Base-by-base conservation (phyloP, 257 asterid genomes). In the Solanum verrucosum region DNA sequence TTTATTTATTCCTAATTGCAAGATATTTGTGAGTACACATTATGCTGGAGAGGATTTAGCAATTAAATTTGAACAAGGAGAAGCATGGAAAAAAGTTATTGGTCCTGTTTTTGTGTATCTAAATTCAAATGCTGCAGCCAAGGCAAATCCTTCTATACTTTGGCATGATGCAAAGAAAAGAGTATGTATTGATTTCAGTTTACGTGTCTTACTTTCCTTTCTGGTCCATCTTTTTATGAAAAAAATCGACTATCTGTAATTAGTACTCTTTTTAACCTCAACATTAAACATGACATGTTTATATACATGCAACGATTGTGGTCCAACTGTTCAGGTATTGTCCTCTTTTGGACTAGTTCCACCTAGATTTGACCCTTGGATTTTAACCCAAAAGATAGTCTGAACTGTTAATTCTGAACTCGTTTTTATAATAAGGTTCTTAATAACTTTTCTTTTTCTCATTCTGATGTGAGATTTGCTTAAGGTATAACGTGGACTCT, bases 11-110 rank as follows among this genome's bases (percentile, higher is more conserved):
- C 31, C 2, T 29, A 65, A 60, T 77, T 74, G 44, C 91, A 0
- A 95, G 98, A 88, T 93, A 94, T 94, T 95, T 89, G 31, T 88
- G 25, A 95, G 96, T 91, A 87, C 88, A 7, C 98, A 94, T 91
- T 95, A 95, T 14, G 93, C 91, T 6, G 98, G 98, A 77, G 90
- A 92, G 52, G 95, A 89, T 44, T 84, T 94, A 35, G 89, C 92
- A 5, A 56, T 93, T 83, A 89, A 89, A 87, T 92, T 95, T 37
- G 40, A 70, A 81, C n/a, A 44, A 2, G 93, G 91, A 37, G 96
- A 94, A 23, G 15, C 93, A 33, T 95, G 98, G 98, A 95, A 92
- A 85, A 95, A 93, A 87, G 98, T 94, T 71, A 40, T 93, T 3
- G 98, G 98, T 1, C 98, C 98, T 1, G 92, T 92, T 77, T 92